Base-by-base conservation (phyloP, 2,329 filamentous ascomycete species). In the Ambrosiella xylebori region DNA sequence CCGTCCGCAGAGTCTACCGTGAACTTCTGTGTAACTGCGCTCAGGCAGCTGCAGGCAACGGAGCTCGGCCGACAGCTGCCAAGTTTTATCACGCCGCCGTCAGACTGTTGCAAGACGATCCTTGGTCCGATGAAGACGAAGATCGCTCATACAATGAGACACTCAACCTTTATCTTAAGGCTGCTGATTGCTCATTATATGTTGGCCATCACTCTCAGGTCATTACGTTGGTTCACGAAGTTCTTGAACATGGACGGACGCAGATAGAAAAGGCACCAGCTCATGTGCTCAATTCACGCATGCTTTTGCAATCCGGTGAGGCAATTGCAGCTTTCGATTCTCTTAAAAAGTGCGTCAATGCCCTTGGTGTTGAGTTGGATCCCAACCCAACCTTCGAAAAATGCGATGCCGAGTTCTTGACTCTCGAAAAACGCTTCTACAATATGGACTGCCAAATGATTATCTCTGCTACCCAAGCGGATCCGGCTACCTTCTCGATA, bases 101-200 rank as follows among this genome's bases (percentile, higher is more conserved):
- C 51, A 75, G 76, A 8, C 75, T 97, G n/a, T 74, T 97, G 12
- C 89, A 95, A 66, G 74, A 84, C 6, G 73, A 86, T 57, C 82
- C 86, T 0, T 97, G 91, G 91, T 74, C 79, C 47, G 82, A 85
- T 37, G 69, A 72, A 12, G 76, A 79, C 4, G 91, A 96, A 66
- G 84, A 86, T 0, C 38, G 53, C 39, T 85, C 81, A 51, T 95
- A 95, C 64, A 82, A 88, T 9, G 91, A 97, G 70, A 95, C 89
- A 0, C 75, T 94, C 61, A 82, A 84, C 61, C 74, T 95, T 1
- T 83, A 88, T 67, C 81, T 89, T 3, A 81, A 86, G 57, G 81
- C 87, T 3, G 86, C 89, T 2, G 89, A 95, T 67, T 88, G 87
- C 66, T 84, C 87, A 64, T 81, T 89, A 65, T 88, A 86, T 65